These are phyloP conservation scores for Thielaviopsis euricoi DNA, from an alignment of 2,329 filamentous ascomycete genomes.

Conservation along the genomic window DNA sequence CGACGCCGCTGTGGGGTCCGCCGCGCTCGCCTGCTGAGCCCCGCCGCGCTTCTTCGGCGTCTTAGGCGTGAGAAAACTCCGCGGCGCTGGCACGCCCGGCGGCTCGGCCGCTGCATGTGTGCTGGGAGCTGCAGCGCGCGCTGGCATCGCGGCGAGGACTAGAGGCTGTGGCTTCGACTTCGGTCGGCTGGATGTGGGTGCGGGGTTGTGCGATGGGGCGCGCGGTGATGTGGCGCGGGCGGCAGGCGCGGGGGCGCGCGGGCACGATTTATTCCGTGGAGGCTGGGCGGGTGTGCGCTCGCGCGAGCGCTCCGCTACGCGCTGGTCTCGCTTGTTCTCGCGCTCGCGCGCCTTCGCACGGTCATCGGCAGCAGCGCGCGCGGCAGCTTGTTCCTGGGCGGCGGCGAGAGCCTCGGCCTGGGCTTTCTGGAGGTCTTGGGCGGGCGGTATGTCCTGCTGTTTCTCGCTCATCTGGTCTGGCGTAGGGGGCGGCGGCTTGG, in stretches of 20 bases:
- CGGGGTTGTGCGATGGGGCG: no score
- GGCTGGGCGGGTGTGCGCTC: neutral
- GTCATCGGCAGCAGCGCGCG: neutral
- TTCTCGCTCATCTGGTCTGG: neutral
- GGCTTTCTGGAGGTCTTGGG: neutral
- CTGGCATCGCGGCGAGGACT: no score
- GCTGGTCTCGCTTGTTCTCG: neutral
- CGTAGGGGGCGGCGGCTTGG: conserved; percentile 8
- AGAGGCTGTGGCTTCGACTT: no score
- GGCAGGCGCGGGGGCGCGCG: no score
- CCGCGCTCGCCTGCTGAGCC: neutral
- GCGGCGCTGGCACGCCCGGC: neutral
- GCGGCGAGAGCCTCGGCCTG: neutral
- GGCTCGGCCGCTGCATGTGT: no score
- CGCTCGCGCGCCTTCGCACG: neutral
- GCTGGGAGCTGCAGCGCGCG: no score
- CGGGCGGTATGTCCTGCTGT: no score
- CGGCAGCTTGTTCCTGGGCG: neutral
- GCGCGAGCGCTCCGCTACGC: neutral
- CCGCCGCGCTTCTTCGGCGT: neutral
- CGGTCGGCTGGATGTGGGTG: no score
- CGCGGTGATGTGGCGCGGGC: no score
- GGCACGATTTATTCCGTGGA: neutral
- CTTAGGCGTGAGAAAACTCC: conserved; percentile 5
- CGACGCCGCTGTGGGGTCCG: neutral